These are phyloP conservation scores for Coniochaeta ligniaria DNA, from an alignment of 2,329 filamentous ascomycete species.

Conservation along the genomic window DNA sequence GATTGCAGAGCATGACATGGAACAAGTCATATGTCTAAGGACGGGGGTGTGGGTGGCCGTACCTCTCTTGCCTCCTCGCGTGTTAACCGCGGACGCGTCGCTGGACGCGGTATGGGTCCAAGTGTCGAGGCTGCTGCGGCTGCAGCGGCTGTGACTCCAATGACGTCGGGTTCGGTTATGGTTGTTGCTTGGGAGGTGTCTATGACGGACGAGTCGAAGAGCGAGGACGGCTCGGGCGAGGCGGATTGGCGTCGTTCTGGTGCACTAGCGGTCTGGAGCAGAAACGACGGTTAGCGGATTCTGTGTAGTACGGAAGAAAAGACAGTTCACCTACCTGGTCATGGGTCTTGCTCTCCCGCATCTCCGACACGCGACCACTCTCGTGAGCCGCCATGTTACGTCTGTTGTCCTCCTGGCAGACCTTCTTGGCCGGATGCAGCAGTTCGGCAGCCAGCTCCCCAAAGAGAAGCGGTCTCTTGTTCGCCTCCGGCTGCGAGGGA, in stretches of 20 bases:
- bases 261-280: not conserved
- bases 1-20: too few relatives aligned
- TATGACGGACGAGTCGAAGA: constrained; percentile 41
- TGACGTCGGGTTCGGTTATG: constrained; percentile 40
- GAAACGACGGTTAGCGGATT: not conserved
- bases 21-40: too few relatives aligned
- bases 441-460: not conserved
- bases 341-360: not conserved
- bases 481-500: not conserved
- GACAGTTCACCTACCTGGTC: not conserved
- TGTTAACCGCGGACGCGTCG: constrained; percentile 25
- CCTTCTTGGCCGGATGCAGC: not conserved
- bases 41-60: constrained; percentile 7
- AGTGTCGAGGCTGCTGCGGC: constrained; percentile 3
- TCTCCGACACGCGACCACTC: not conserved
- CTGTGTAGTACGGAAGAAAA: not conserved
- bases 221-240: constrained; percentile 36
- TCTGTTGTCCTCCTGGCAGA: not conserved
- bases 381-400: not conserved
- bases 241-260: constrained; percentile 1
- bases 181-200: constrained; percentile 42
- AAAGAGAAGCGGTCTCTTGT: not conserved
- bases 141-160: constrained; percentile 11
- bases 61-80: constrained; percentile 48
- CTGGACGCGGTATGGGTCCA: constrained; percentile 1